Conservation (phyloP, 179 eudicot genomes). For the Beta corolliflora region DNA sequence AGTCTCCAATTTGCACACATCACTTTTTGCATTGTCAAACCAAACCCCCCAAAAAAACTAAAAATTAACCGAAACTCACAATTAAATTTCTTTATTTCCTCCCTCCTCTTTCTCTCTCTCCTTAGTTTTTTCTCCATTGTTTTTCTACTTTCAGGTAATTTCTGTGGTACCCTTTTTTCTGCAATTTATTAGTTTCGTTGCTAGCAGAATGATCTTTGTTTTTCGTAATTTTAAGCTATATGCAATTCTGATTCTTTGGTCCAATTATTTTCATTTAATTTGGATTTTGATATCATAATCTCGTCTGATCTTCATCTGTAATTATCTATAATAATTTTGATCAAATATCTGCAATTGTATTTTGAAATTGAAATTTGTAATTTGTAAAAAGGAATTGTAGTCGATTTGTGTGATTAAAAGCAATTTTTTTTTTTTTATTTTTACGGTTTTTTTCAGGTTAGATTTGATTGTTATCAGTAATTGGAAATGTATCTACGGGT, state of each 20-base stretch:
- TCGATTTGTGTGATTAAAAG: neutral
- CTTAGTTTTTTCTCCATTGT: slow-evolving; percentile 2
- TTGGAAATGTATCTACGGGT: slow-evolving; percentile 39
- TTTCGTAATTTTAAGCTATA: neutral
- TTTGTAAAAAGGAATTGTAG: neutral
- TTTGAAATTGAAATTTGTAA: neutral
- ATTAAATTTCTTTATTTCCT: neutral
- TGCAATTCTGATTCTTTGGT: neutral
- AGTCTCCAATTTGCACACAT: slow-evolving; percentile 16
- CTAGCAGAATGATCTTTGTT: neutral
- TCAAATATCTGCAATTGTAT: neutral
- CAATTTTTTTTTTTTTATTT: neutral
- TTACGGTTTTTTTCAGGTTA: slow-evolving; percentile 28
- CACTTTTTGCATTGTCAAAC: slow-evolving; percentile 21
- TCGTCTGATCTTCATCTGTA: neutral
- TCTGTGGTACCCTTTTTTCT: slow-evolving; percentile 10
- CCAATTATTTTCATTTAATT: neutral
- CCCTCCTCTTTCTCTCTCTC: slow-evolving; percentile 3
- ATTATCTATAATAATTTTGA: slow-evolving; percentile 1
- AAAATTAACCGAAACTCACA: neutral
- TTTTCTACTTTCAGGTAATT: slow-evolving; percentile 24
- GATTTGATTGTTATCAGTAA: slow-evolving; percentile 30
- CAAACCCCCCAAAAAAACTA: slow-evolving; percentile 1
- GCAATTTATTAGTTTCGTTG: slow-evolving; percentile 7
- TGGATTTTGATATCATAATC: neutral